Evolutionary conservation across 2,329 filamentous ascomycete genomes (phyloP), one percentile per base, ranked within the genome.

Genomic region (Endothia cerciana): DNA sequence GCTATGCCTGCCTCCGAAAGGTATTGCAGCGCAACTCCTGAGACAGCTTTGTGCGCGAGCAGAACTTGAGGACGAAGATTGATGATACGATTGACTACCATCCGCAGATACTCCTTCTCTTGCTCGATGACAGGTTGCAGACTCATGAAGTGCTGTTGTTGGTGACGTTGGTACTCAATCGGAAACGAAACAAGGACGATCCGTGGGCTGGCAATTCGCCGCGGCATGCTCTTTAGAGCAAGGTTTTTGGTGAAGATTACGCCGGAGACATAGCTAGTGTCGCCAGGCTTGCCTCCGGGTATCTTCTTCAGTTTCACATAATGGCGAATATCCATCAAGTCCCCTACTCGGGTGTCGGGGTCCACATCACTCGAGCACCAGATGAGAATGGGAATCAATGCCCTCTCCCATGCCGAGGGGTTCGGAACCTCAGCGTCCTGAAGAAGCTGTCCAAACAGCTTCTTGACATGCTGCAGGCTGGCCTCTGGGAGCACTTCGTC

Each of bases 271-370:
- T 99, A 99, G n/a, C 90, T 89, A 7, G 94, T 98, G 77, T 99
- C 94, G 30, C 92, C 89, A 22, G 94, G 94, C 69, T 87, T 90
- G 19, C 94, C 94, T 19, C 95, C 94, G 0, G 94, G 92, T 15
- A 99, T 95, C 75, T 96, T 97, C 76, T 99, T 99, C 38, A 99
- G 80, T 75, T 99, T 99, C 69, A 99, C 93, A 74, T 97, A 99
- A 75, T 98, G 94, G 3, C 95, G 87, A 67, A 99, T 95, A 75
- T 99, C 95, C 84, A 99, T 98, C 74, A 95, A 92, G 76, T 99
- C 95, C 36, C 93, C 94, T 64, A 88, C 87, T 65, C 93, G 90
- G 55, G 97, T 92, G 75, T 98, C 92, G 1, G 95, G 95, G 69
- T 96, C 91, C 3, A 99, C 94, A 74, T 98, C 95, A 70, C 97